These are phyloP conservation scores for Gynochthodes officinalis DNA, from an alignment of 257 asterid genomes.

Conservation along the genomic window DNA sequence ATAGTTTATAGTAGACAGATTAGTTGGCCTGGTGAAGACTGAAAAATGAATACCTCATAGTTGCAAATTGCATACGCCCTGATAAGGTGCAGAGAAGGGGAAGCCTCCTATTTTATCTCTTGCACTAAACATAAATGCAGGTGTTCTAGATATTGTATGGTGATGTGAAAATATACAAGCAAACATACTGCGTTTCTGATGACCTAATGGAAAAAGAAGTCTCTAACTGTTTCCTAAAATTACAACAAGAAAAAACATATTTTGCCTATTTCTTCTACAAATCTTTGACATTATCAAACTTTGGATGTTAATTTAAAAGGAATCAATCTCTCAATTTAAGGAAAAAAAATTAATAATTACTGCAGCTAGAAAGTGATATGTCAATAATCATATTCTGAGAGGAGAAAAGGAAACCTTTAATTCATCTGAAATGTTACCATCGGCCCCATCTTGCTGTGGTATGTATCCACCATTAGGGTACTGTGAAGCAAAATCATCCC, in stretches of 20 bases:
- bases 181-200: neutral
- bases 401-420: constrained; percentile 41
- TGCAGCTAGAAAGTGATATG: neutral
- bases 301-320: neutral
- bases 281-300: neutral
- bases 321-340: neutral
- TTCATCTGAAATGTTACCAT: constrained; percentile 45
- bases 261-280: neutral
- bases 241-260: neutral
- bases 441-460: constrained; percentile 98
- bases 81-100: neutral
- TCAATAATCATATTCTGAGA: neutral
- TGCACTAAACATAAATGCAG: neutral
- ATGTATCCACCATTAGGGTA: constrained; percentile 69
- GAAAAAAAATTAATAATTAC: neutral
- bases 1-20: neutral
- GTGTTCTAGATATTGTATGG: neutral
- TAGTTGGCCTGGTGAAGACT: neutral
- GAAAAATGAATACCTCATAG: neutral
- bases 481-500: constrained; percentile 73
- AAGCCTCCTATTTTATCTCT: neutral
- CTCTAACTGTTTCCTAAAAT: neutral
- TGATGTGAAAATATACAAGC: too few species aligned
- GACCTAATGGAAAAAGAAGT: too few species aligned
- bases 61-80: neutral